Conservation (phyloP, 169 alveolate genomes). For the Ichthyophthirius multifiliis region DNA sequence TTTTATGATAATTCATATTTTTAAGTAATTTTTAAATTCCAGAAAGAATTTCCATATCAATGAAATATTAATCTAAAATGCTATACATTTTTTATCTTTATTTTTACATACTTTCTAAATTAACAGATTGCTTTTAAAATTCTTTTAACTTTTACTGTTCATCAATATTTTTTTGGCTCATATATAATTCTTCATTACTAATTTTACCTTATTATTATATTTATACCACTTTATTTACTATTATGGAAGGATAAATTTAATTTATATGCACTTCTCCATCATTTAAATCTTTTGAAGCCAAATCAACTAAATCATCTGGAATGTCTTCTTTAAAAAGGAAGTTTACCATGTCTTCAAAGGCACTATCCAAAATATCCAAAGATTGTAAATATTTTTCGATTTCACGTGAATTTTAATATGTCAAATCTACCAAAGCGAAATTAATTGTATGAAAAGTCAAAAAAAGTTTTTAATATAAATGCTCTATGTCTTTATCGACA, state of each 20-base stretch:
- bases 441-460: background rate
- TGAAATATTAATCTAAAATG: background rate
- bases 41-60: background rate
- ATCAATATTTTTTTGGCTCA: background rate
- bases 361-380: background rate
- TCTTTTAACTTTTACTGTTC: background rate
- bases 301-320: background rate
- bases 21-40: background rate
- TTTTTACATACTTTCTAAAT: background rate
- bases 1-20: slow-evolving; percentile 5
- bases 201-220: background rate
- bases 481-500: background rate
- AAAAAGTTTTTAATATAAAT: background rate
- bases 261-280: background rate
- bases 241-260: background rate
- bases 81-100: background rate
- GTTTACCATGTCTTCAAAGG: background rate
- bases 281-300: background rate
- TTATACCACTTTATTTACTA: background rate
- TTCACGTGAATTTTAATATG: background rate
- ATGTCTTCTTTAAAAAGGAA: background rate
- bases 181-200: background rate
- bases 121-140: background rate
- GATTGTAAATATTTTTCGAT: background rate
- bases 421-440: background rate